Evolutionary conservation across 164 flowering plant species (phyloP), one percentile per base, ranked within the genome.

Genomic region (Chimonanthus salicifolius): DNA sequence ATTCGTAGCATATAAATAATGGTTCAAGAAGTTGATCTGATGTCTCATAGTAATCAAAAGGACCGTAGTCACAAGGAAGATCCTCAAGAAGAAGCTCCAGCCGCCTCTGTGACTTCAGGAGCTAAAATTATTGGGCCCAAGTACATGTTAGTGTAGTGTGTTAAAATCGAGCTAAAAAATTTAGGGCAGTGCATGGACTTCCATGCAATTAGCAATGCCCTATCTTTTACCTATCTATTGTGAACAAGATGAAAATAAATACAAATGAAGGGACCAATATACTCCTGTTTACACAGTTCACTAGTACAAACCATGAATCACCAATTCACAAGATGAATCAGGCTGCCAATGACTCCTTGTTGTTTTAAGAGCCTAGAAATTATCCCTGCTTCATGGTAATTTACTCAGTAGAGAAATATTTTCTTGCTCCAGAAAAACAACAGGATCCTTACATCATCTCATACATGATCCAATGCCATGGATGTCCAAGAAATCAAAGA

Each of bases 71-170:
- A 81, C 94, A 85, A 64, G 97, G 97, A 86, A 91, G 92, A 83
- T 82, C 92, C 76, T 92, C 98, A 62, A 94, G 92, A 60, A 89
- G 94, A 77, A 88, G 89, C 78, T 94, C 97, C 75, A 92, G 77
- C 50, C 92, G 84, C 75, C 85, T 85, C 64, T 84, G 76, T 70
- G 97, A 88, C 76, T 82, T 91, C 79, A 84, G 70, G 75, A 94
- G 97, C 98, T 94, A 80, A 73, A 77, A 50, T 58, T 67, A 74
- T 13, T 68, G 9, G 64, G 43, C 68, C 44, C 68, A 2, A 8
- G 7, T 45, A 15, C 48, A 43, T 11, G 16, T 10, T 10, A 8
- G 4, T 44, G 48, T 44, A 66, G 16, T 45, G 48, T 48, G 45
- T 66, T 15, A 66, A 66, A 66, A 66, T 66, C 9, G 16, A 54